phyloP scores from a whole-genome alignment of 2,329 filamentous ascomycete species.

The Claviceps capensis region DNA sequence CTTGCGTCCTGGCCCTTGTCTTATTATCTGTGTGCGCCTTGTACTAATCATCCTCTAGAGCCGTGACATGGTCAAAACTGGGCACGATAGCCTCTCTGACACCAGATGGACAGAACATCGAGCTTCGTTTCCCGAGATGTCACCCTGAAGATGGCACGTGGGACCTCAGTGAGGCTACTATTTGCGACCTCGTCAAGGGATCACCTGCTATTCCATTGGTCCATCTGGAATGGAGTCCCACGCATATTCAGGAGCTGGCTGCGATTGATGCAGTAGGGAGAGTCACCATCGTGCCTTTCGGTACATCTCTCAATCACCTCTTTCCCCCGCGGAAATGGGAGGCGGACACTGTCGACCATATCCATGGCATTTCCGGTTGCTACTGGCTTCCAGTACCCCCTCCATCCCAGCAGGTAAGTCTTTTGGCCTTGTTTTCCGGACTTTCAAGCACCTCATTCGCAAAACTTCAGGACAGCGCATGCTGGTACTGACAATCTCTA shows the following conservation, averaged over 20 bases:
- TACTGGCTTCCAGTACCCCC: slow-evolving; percentile 65
- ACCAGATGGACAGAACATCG: slow-evolving; percentile 54
- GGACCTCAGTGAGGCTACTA: slow-evolving; percentile 60
- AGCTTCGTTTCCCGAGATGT: slow-evolving; percentile 59
- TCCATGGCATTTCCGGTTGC: slow-evolving; percentile 66
- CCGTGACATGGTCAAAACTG: slow-evolving; percentile 74
- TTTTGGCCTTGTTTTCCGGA: background rate
- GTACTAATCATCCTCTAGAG: slow-evolving; percentile 31
- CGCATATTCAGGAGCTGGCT: slow-evolving; percentile 64
- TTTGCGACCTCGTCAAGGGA: slow-evolving; percentile 45
- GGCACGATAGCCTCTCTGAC: slow-evolving; percentile 77
- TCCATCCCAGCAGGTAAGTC: slow-evolving; percentile 23
- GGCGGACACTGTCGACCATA: slow-evolving; percentile 58
- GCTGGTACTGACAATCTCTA: slow-evolving; percentile 10
- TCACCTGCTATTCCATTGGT: slow-evolving; percentile 54
- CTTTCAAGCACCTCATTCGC: too few species aligned
- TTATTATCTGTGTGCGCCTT: background rate
- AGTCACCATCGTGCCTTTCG: slow-evolving; percentile 59
- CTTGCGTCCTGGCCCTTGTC: background rate
- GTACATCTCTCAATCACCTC: slow-evolving; percentile 60
- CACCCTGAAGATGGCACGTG: slow-evolving; percentile 57
- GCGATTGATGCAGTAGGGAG: slow-evolving; percentile 69
- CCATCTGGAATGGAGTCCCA: slow-evolving; percentile 69
- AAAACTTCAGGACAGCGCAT: background rate
- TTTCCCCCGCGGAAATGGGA: slow-evolving; percentile 47